Conservation (phyloP, 176 grass and related monocot species). For the Oryza brachyantha region DNA sequence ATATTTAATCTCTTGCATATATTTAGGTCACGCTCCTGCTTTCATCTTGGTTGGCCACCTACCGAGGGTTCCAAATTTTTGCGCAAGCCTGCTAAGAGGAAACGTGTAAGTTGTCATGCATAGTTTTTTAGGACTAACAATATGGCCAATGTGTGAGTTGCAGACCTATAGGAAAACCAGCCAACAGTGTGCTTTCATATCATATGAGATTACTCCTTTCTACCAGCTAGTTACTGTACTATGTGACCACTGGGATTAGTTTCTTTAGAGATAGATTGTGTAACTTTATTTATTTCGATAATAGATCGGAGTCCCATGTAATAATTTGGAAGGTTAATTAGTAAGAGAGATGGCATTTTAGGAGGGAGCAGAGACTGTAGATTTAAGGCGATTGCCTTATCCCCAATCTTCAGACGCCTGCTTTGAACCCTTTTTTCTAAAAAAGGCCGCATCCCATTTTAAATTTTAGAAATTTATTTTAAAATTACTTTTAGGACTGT, state of each 20-base stretch:
- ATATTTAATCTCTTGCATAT: constrained; percentile 21
- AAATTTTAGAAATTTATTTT: not conserved
- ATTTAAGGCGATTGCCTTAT: no score
- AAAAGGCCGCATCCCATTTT: not conserved
- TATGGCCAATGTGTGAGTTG: not conserved
- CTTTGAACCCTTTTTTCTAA: not conserved
- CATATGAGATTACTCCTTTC: not conserved
- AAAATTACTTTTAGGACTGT: not conserved
- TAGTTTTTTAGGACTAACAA: not conserved
- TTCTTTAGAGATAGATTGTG: no score
- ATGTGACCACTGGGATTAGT: not conserved
- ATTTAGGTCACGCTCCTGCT: constrained; percentile 73
- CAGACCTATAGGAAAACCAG: not conserved
- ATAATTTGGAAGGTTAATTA: no score
- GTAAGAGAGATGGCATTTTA: no score
- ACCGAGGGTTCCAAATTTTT: constrained; percentile 66
- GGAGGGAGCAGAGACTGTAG: no score
- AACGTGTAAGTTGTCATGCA: constrained; percentile 62
- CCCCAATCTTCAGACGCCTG: no score
- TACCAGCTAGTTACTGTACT: not conserved
- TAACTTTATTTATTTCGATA: no score
- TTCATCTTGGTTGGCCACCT: constrained; percentile 73
- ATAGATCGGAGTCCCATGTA: no score
- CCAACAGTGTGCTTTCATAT: not conserved
- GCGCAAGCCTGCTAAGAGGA: constrained; percentile 64